Base-by-base conservation (phyloP, 148 eudicot species). In the Camellia lanceoleosa region DNA sequence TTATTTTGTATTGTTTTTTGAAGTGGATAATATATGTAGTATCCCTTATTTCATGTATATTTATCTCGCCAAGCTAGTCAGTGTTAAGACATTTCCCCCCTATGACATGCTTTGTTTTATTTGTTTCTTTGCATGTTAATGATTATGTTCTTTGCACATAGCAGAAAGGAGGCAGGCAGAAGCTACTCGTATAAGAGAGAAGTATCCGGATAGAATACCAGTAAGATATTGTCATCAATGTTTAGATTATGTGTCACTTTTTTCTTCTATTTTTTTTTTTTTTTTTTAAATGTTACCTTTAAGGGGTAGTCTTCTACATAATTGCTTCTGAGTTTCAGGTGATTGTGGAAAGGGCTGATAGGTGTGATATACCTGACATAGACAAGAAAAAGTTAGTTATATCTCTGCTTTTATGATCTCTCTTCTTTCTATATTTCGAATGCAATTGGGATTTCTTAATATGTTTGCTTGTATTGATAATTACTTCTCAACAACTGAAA, bases 311-410 rank as follows among this genome's bases (percentile, higher is more conserved):
- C 7, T 47, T 70, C 47, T 6, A 43, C 2, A 7, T 18, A 47
- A 46, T 7, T 70, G 54, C 9, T 70, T 8, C 54, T 70, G 73
- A 3, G 4, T 18, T 84, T 72, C 84, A 88, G 90, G 89, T 84
- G 75, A 86, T 86, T 81, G 87, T 88, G 19, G 90, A 88, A 78
- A 85, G 82, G 80, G 87, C 90, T 70, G 90, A 88, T 73, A 84
- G 76, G 73, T 80, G 71, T 62, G 89, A 88, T 55, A 78, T 88
- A 56, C 87, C 90, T 1, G 87, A 88, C 79, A 88, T 88, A 15
- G 87, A 84, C 56, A 88, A 86, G 88, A 86, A 88, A 74, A 88
- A 88, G 90, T 88, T 30, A 71, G 86, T 84, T 42, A 74, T 74
- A 19, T 71, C 44, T n/a, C 10, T 20, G 4, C 20, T 70, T 46